phyloP scores from a whole-genome alignment of 1,139 yeast genomes.

The Geotrichum reessii region DNA sequence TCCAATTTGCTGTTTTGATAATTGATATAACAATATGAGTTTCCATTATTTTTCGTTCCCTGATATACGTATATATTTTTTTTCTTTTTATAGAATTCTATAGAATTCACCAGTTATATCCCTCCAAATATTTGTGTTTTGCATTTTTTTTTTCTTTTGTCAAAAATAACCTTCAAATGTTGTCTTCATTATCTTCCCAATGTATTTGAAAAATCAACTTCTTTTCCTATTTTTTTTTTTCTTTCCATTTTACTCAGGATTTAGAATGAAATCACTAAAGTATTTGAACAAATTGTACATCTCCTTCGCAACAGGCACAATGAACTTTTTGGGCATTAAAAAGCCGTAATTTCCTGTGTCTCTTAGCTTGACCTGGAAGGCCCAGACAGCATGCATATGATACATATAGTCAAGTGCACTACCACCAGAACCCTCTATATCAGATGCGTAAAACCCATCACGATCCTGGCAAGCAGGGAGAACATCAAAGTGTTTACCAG shows the following conservation, averaged over 20 bases:
- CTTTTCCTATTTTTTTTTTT: no score
- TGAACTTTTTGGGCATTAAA: conserved; percentile 63
- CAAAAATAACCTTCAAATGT: no score
- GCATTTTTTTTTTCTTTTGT: no score
- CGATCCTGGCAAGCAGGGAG: conserved; percentile 75
- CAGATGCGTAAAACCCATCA: conserved; percentile 39
- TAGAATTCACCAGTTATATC: no score
- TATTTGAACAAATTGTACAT: conserved; percentile 62
- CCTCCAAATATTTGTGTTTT: no score
- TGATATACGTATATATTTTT: no score
- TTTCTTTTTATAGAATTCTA: no score
- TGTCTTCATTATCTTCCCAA: no score
- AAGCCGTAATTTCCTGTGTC: conserved; percentile 84
- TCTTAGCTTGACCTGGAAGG: conserved; percentile 73
- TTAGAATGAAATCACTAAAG: conserved; percentile 56
- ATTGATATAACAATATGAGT: no score
- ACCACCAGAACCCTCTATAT: conserved; percentile 75
- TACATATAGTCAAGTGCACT: conserved; percentile 81
- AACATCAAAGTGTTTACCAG: conserved; percentile 62
- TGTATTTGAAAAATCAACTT: no score
- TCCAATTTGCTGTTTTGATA: no score
- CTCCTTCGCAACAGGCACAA: conserved; percentile 72
- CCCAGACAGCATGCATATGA: conserved; percentile 75
- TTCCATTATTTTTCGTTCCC: no score
- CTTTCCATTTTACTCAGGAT: conserved; percentile 17